phyloP scores from a whole-genome alignment of 2,329 filamentous ascomycete genomes.

The Paraphoma sp. region DNA sequence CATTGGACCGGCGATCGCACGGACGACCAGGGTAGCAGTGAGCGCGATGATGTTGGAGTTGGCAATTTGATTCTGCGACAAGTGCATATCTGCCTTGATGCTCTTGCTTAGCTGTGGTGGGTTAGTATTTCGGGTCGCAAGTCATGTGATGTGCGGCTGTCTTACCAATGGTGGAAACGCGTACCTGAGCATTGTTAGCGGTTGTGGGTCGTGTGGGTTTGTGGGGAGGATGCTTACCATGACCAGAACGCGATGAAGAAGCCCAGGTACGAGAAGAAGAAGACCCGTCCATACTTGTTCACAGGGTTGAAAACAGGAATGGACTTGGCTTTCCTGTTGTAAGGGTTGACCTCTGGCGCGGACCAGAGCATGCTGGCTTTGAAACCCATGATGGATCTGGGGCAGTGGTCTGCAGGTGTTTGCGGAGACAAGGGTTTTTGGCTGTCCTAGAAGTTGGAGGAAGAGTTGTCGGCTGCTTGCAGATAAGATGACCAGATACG shows the following conservation, averaged over 20 bases:
- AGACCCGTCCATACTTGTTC: conserved; percentile 82
- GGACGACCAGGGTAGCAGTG: conserved; percentile 67
- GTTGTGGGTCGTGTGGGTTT: conserved; percentile 8
- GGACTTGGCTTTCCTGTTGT: conserved; percentile 81
- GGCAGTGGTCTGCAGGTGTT: conserved; percentile 9
- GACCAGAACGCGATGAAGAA: conserved; percentile 90
- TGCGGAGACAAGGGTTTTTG: conserved; percentile 8
- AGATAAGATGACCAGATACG: conserved; percentile 20
- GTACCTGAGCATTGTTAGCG: conserved; percentile 64
- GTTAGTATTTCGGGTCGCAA: conserved; percentile 52
- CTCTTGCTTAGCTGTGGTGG: conserved; percentile 54
- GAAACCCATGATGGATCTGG: conserved; percentile 40
- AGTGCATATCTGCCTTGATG: conserved; percentile 78
- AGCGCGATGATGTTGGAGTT: conserved; percentile 93
- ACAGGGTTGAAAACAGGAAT: conserved; percentile 80
- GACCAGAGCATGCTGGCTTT: conserved; percentile 43
- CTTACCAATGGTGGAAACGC: conserved; percentile 82
- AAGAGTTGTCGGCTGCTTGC: conserved; percentile 17
- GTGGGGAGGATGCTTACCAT: conserved; percentile 57
- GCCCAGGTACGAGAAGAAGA: conserved; percentile 87
- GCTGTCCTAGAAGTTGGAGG: conserved; percentile 11
- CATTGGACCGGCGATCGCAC: conserved; percentile 78
- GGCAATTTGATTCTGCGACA: conserved; percentile 73
- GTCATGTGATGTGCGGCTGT: conserved; percentile 11
- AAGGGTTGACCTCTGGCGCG: conserved; percentile 78